Evolutionary conservation across 2,329 filamentous ascomycete genomes (phyloP).

Genomic region (Penicillium decumbens): DNA sequence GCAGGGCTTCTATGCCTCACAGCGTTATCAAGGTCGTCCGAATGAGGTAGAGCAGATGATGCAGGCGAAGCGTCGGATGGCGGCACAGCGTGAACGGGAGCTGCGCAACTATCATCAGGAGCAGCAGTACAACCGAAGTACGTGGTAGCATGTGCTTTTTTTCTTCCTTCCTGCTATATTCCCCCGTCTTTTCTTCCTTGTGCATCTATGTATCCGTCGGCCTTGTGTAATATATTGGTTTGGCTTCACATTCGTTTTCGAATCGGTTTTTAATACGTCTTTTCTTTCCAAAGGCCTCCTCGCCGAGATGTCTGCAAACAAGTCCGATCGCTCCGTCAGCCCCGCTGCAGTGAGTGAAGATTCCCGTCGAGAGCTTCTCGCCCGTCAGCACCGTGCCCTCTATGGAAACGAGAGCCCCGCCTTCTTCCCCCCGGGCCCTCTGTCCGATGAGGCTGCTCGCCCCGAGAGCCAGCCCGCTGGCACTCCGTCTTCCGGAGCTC

Average conservation of each 20-base stretch:
- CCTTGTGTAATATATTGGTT: slow-evolving; percentile 43
- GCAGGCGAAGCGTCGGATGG: slow-evolving; percentile 98
- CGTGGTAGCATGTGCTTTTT: slow-evolving; percentile 41
- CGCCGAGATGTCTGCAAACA: slow-evolving; percentile 66
- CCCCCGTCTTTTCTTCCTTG: slow-evolving; percentile 26
- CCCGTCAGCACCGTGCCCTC: slow-evolving; percentile 87
- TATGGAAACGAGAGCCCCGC: slow-evolving; percentile 70
- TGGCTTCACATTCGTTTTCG: slow-evolving; percentile 17
- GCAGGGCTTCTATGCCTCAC: slow-evolving; percentile 89
- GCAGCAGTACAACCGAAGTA: slow-evolving; percentile 99
- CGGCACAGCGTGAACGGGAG: slow-evolving; percentile 96
- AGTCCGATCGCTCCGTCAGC: slow-evolving; percentile 81
- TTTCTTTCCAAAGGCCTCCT: slow-evolving; percentile 52
- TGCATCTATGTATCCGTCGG: slow-evolving; percentile 41
- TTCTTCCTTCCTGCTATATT: slow-evolving; percentile 35
- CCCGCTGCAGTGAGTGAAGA: slow-evolving; percentile 88
- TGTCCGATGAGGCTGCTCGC: slow-evolving; percentile 65
- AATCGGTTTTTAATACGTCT: slow-evolving; percentile 38
- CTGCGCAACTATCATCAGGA: slow-evolving; percentile 99
- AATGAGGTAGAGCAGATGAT: slow-evolving; percentile 97
- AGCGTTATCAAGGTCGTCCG: slow-evolving; percentile 82
- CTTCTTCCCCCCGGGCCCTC: slow-evolving; percentile 63
- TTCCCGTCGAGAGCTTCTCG: slow-evolving; percentile 90
- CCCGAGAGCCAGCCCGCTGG: slow-evolving; percentile 63
- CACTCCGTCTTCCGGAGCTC: slow-evolving; percentile 55